Conservation (phyloP, 257 asterid genomes). For the Fraxinus cuspidata region DNA sequence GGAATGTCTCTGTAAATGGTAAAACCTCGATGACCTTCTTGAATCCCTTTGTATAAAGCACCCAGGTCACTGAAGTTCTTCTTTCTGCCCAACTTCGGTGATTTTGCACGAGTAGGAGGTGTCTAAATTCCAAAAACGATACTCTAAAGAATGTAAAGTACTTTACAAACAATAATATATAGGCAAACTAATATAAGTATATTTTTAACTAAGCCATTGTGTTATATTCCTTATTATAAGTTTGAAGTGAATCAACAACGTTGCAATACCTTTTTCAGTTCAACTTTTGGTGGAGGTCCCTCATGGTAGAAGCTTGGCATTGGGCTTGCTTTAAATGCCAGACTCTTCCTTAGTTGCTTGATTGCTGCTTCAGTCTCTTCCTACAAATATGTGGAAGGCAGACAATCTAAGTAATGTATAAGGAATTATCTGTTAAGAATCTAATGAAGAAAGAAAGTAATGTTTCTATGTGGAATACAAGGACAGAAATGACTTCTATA, state of each 20-base stretch:
- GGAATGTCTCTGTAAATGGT: constrained; percentile 40
- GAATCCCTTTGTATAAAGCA: constrained; percentile 31
- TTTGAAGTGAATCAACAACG: constrained; percentile 6
- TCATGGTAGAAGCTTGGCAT: constrained; percentile 95
- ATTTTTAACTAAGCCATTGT: constrained; percentile 9
- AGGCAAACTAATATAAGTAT: constrained; percentile 1
- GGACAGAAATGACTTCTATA: neutral
- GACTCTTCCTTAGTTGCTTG: constrained; percentile 72
- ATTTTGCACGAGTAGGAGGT: constrained; percentile 80
- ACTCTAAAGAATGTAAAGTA: constrained; percentile 17
- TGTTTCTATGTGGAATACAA: neutral
- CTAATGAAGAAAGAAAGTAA: neutral
- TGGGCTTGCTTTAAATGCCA: constrained; percentile 81
- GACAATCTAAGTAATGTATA: constrained; percentile 5
- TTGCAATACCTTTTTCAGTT: constrained; percentile 69
- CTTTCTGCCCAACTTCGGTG: constrained; percentile 75
- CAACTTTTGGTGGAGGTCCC: constrained; percentile 75
- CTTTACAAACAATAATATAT: neutral
- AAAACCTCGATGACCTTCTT: constrained; percentile 40
- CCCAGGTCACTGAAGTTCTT: constrained; percentile 48
- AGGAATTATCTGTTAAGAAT: neutral
- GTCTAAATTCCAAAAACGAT: constrained; percentile 39
- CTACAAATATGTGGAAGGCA: constrained; percentile 39
- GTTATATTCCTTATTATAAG: constrained; percentile 2
- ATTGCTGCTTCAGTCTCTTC: constrained; percentile 76